Conservation (phyloP, 2,329 filamentous ascomycete species). For the Cladosporium halotolerans region DNA sequence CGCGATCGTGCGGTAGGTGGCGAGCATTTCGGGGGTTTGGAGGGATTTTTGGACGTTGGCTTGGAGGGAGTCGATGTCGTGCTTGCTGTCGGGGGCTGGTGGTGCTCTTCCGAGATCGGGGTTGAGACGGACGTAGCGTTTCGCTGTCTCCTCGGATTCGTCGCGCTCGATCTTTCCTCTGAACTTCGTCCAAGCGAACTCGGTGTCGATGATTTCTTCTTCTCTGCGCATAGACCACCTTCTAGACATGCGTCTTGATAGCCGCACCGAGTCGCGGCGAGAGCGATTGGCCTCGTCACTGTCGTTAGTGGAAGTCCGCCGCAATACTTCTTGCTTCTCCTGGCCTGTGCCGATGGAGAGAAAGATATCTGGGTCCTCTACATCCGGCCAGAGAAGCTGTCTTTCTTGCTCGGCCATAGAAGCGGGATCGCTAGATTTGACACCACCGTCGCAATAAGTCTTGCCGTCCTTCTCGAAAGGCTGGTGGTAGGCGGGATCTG, state of each 20-base stretch:
- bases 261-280: background rate
- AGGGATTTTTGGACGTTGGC: conserved; percentile 28
- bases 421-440: conserved; percentile 48
- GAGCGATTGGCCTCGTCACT: conserved; percentile 5
- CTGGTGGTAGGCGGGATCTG: conserved; percentile 47
- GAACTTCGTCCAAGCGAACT: conserved; percentile 32
- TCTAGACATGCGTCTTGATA: background rate
- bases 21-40: conserved; percentile 18
- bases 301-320: background rate
- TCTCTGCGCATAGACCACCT: background rate
- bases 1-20: conserved; percentile 26
- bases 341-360: conserved; percentile 31
- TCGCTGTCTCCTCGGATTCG: conserved; percentile 7
- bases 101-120: conserved; percentile 16
- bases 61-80: conserved; percentile 28
- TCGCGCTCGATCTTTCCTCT: conserved; percentile 2
- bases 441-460: conserved; percentile 46
- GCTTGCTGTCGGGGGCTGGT: conserved; percentile 31
- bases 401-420: conserved; percentile 44
- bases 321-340: conserved; percentile 19
- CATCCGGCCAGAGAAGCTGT: conserved; percentile 20
- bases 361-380: conserved; percentile 28
- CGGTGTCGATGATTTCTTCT: conserved; percentile 25
- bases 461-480: conserved; percentile 43
- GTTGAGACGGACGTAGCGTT: conserved; percentile 25